Evolutionary conservation across 805 yeast genomes (phyloP).

Genomic region (Ogataea ramenticola): DNA sequence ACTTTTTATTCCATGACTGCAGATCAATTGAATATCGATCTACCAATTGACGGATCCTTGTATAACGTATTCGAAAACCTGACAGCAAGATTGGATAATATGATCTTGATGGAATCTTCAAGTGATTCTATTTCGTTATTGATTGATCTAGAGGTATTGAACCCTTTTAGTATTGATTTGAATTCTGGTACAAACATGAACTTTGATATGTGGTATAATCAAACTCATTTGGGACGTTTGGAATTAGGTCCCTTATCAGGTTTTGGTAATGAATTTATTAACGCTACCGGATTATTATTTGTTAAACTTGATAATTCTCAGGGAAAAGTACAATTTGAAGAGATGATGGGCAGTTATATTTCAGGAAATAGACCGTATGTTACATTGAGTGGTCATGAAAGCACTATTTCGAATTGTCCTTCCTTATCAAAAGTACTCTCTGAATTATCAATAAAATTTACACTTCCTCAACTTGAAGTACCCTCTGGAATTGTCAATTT

Average conservation of each 20-base stretch:
- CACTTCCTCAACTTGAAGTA: constrained; percentile 18
- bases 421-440: constrained; percentile 19
- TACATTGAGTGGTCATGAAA: constrained; percentile 21
- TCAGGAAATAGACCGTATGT: constrained; percentile 31
- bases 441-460: constrained; percentile 20
- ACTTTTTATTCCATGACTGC: constrained; percentile 3
- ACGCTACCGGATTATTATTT: constrained; percentile 15
- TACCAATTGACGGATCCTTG: not conserved
- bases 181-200: constrained; percentile 8
- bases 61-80: not conserved
- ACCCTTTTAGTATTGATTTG: constrained; percentile 25
- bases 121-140: constrained; percentile 17
- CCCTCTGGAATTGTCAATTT: not conserved
- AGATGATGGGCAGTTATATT: constrained; percentile 29
- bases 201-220: constrained; percentile 21
- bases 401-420: constrained; percentile 16
- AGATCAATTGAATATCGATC: not conserved
- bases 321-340: constrained; percentile 20
- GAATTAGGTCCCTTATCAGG: constrained; percentile 19
- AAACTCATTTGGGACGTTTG: constrained; percentile 27
- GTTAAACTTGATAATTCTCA: constrained; percentile 10
- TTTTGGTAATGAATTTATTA: constrained; percentile 9
- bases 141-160: constrained; percentile 25
- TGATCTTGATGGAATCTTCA: constrained; percentile 23
- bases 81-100: constrained; percentile 4